Evolutionary conservation across 139 green algal genomes (phyloP), one percentile per base, ranked within the genome.

Genomic region (Chlamydomonas schloesseri): DNA sequence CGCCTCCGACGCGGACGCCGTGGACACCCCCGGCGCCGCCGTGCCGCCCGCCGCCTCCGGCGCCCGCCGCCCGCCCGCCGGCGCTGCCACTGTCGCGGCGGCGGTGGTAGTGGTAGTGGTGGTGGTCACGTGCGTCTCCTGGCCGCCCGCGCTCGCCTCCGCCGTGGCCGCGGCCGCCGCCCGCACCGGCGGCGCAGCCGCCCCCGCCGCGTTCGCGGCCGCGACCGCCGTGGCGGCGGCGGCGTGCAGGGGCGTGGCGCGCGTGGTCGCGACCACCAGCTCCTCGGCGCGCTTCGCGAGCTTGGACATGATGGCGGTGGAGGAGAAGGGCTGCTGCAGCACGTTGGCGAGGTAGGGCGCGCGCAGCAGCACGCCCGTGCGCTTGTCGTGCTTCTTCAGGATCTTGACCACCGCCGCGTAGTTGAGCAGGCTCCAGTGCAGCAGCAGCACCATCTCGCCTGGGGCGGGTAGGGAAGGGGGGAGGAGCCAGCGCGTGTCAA

Each of bases 341-440:
- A 96, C 86, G 71, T 93, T 96, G 46, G 89, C 87, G 8, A 97
- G 85, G 81, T 93, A 96, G 2, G 93, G 90, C 37, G 89, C 88
- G 10, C 93, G 73, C 67, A 96, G 91, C 84, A 94, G 79, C 73
- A 94, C 68, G 28, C 94, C 94, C 3, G 94, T 92, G 34, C 92
- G 88, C 90, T 97, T 97, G 87, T 92, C 93, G 77, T 98, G 95
- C 88, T 98, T 98, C 82, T 98, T 98, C 42, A 98, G 87, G 81
- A 98, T 98, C 89, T 98, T 98, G n/a, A 95, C 90, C 23, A 98
- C 86, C 0, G 91, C 95, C 6, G 91, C 89, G 73, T 96, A 97
- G 78, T 97, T 97, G 33, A 97, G 88, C 71, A 96, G 81, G 58
- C 65, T 88, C 94, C 94, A 97, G 90, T 98, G 95, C 79, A 98